Percentiles rank a stretch among this genome's conserved stretches.
Evolutionary conservation across 768 basidiomycete species (phyloP).

Genomic region (Rhodotorula paludigena): DNA sequence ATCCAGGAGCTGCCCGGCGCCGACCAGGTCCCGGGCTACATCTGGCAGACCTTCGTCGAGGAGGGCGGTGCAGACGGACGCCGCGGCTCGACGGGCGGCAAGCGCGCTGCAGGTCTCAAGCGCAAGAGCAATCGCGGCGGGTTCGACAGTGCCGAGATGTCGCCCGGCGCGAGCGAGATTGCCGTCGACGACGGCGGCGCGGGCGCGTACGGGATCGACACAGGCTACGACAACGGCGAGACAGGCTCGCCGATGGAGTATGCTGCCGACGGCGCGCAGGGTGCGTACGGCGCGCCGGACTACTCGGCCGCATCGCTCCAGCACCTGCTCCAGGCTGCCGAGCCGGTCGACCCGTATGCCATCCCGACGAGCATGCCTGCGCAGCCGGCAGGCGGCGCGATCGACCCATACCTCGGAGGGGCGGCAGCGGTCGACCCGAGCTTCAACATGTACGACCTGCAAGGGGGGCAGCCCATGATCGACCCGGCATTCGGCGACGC

Average conservation of each 20-base stretch:
- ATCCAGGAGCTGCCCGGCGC: constrained; percentile 79
- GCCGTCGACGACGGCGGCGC: background rate
- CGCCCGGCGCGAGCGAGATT: background rate
- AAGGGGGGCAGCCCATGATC: constrained; percentile 4
- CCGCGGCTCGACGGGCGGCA: background rate
- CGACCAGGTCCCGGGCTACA: constrained; percentile 67
- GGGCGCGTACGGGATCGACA: constrained; percentile 2
- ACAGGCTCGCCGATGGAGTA: constrained; percentile 6
- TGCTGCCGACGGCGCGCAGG: constrained; percentile 1
- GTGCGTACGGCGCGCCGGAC: background rate
- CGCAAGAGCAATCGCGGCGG: constrained; percentile 8
- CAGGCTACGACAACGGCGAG: background rate
- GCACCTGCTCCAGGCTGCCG: constrained; percentile 14
- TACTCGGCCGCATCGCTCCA: constrained; percentile 10
- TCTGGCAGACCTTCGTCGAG: constrained; percentile 79
- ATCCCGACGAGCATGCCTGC: background rate
- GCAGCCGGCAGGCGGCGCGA: background rate
- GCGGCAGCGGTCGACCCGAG: background rate
- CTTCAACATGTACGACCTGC: constrained; percentile 17
- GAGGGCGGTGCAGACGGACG: constrained; percentile 42
- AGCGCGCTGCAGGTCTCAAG: background rate
- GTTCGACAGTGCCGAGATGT: background rate
- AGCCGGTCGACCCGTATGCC: constrained; percentile 18
- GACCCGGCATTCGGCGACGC: constrained; percentile 8
- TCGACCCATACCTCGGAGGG: background rate